A percentile compares a stretch with the other conserved stretches of the same genome.
Evolutionary conservation across 345 rosid species (phyloP).

Genomic region (Salix caprea): DNA sequence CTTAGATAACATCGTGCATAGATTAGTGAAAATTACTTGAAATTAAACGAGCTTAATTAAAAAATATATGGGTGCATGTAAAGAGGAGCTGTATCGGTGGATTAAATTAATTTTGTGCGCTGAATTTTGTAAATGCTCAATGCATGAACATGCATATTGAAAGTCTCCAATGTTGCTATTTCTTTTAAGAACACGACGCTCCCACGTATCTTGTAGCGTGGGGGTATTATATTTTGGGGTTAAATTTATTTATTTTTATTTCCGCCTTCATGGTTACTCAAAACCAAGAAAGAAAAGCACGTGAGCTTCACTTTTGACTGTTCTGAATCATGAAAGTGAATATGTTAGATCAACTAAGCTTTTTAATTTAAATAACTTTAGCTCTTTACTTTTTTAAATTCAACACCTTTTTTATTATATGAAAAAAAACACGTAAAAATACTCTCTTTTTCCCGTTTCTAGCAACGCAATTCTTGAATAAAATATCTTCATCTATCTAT

Average conservation of each 20-base stretch:
- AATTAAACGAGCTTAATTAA: background rate
- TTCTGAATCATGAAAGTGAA: too few relatives aligned
- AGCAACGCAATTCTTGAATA: too few relatives aligned
- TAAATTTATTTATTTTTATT: background rate
- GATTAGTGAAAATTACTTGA: background rate
- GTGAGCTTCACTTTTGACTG: background rate
- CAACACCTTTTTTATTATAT: too few relatives aligned
- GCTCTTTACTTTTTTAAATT: too few relatives aligned
- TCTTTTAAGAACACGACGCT: constrained; percentile 11
- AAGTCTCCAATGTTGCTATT: background rate
- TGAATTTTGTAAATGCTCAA: constrained; percentile 8
- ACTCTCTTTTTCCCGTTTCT: too few relatives aligned
- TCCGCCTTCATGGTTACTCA: background rate
- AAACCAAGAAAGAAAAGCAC: constrained; percentile 18
- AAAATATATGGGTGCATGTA: background rate
- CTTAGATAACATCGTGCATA: background rate
- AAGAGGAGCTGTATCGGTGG: background rate
- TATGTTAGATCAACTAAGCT: too few relatives aligned
- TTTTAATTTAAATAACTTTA: too few relatives aligned
- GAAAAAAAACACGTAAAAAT: too few relatives aligned
- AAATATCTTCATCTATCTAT: too few relatives aligned
- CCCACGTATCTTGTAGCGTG: constrained; percentile 12
- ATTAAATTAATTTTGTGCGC: background rate
- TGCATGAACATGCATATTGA: background rate
- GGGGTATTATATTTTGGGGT: background rate